Evolutionary conservation across 2,329 filamentous ascomycete species (phyloP).

Genomic region (Penicillium sp.): DNA sequence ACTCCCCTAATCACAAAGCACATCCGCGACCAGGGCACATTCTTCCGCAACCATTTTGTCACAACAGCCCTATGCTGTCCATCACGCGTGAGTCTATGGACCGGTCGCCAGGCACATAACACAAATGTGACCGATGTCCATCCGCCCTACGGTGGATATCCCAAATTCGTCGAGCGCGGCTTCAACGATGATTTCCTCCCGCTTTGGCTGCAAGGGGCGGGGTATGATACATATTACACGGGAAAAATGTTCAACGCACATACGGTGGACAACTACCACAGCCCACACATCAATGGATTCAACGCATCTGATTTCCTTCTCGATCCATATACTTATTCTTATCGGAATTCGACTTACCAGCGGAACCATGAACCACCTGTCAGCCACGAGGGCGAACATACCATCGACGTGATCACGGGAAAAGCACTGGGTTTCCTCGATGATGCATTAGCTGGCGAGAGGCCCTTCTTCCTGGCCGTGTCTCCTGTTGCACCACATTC

Average conservation of each 20-base stretch:
- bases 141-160: conserved; percentile 52
- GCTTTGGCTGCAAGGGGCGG: conserved; percentile 51
- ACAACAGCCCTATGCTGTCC: conserved; percentile 67
- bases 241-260: conserved; percentile 57
- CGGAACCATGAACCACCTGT: conserved; percentile 57
- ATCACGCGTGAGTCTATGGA: conserved; percentile 63
- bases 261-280: conserved; percentile 48
- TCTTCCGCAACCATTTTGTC: conserved; percentile 62
- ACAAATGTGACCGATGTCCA: conserved; percentile 64
- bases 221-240: conserved; percentile 54
- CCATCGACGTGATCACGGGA: conserved; percentile 57
- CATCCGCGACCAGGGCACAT: conserved; percentile 56
- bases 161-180: conserved; percentile 51
- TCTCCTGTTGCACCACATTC: conserved; percentile 67
- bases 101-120: conserved; percentile 65
- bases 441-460: conserved; percentile 52
- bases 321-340: conserved; percentile 58
- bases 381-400: conserved; percentile 55
- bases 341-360: conserved; percentile 63
- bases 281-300: conserved; percentile 35
- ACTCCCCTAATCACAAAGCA: conserved; percentile 58
- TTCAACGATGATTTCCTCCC: conserved; percentile 52
- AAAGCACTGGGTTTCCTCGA: conserved; percentile 61
- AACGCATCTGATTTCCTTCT: conserved; percentile 45
- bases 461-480: conserved; percentile 66